phyloP scores from a whole-genome alignment of 2,329 filamentous ascomycete genomes.

The Fusarium verrucosum region DNA sequence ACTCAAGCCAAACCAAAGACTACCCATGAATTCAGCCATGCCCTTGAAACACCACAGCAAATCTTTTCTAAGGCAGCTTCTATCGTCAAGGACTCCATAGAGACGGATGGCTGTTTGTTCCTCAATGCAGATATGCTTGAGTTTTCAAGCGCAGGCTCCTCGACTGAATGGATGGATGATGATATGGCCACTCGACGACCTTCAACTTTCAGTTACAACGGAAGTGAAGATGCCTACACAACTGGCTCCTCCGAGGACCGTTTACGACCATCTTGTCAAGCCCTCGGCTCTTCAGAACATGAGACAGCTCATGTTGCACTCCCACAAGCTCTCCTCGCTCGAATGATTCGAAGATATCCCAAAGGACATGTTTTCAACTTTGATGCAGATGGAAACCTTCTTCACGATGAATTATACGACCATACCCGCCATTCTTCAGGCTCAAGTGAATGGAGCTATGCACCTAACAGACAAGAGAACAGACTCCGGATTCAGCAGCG shows the following conservation, averaged over 20 bases:
- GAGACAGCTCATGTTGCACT: conserved; percentile 37
- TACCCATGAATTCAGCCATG: not conserved
- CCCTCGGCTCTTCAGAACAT: conserved; percentile 22
- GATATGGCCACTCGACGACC: conserved; percentile 12
- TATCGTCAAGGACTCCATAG: conserved; percentile 54
- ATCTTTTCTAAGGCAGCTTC: conserved; percentile 57
- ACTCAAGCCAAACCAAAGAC: not conserved
- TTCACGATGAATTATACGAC: conserved; percentile 45
- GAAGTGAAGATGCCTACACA: conserved; percentile 18
- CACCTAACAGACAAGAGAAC: not conserved
- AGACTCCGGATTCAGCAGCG: conserved; percentile 18
- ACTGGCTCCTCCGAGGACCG: conserved; percentile 23
- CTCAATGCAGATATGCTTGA: conserved; percentile 49
- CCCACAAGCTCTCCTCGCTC: conserved; percentile 52
- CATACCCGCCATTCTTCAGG: not conserved
- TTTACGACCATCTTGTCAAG: conserved; percentile 9
- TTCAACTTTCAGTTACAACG: conserved; percentile 13
- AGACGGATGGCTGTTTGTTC: conserved; percentile 51
- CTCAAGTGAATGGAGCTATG: not conserved
- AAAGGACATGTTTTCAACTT: conserved; percentile 58
- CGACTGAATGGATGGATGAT: conserved; percentile 17
- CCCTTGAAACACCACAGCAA: conserved; percentile 1
- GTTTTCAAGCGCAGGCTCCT: conserved; percentile 14
- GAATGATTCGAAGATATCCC: conserved; percentile 56
- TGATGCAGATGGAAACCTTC: conserved; percentile 50